Conservation (phyloP, 2,329 filamentous ascomycete species). For the Colletotrichum ledebouriae region DNA sequence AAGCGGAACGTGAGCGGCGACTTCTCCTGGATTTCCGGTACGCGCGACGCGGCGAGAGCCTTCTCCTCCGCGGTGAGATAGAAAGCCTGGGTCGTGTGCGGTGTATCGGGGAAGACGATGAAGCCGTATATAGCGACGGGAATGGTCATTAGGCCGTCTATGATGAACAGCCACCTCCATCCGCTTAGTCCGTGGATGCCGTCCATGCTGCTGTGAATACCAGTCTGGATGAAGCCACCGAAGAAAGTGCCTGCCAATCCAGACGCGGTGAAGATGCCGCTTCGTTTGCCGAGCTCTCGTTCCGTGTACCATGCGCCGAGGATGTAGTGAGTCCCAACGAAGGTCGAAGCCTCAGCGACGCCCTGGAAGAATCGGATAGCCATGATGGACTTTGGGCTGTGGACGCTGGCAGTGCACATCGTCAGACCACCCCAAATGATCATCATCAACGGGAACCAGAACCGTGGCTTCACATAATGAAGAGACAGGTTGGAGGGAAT, state of each 20-base stretch:
- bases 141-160: slow-evolving; percentile 64
- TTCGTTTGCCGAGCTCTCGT: slow-evolving; percentile 73
- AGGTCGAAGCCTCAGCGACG: slow-evolving; percentile 55
- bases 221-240: slow-evolving; percentile 71
- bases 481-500: slow-evolving; percentile 73
- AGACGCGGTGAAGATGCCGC: slow-evolving; percentile 72
- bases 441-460: slow-evolving; percentile 75
- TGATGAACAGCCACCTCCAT: slow-evolving; percentile 51
- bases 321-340: slow-evolving; percentile 59
- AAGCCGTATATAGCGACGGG: slow-evolving; percentile 66
- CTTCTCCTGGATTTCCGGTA: slow-evolving; percentile 54
- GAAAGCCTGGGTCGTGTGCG: slow-evolving; percentile 54
- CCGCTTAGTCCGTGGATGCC: slow-evolving; percentile 53
- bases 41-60: slow-evolving; percentile 57
- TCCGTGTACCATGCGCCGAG: slow-evolving; percentile 71
- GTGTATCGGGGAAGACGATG: slow-evolving; percentile 63
- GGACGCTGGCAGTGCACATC: slow-evolving; percentile 69
- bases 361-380: slow-evolving; percentile 57
- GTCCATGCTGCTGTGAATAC: slow-evolving; percentile 60
- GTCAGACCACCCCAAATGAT: slow-evolving; percentile 74
- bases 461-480: slow-evolving; percentile 72
- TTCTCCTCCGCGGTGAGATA: slow-evolving; percentile 53
- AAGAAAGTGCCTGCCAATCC: slow-evolving; percentile 73
- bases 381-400: slow-evolving; percentile 68
- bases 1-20: slow-evolving; percentile 64